Conservation (phyloP, 192 early-diverging fungal genomes). For the Cetraspora pellucida region DNA sequence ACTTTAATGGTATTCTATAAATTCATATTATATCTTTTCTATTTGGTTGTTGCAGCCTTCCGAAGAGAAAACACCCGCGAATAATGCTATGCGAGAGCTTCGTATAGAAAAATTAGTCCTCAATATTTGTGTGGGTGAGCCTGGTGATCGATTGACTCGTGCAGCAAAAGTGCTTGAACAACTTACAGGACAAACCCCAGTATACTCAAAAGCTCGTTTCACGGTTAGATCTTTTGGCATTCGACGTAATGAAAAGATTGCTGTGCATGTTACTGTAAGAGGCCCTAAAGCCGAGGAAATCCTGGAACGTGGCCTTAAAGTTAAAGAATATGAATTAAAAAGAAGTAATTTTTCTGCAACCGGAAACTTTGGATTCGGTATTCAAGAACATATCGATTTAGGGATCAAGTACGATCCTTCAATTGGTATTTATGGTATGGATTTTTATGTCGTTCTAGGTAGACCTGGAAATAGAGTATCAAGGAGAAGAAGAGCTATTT, state of each 20-base stretch:
- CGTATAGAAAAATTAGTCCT: constrained; percentile 99
- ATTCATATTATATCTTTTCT: no score
- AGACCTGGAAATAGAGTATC: constrained; percentile 96
- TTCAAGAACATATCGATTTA: constrained; percentile 99
- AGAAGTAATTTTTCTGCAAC: constrained; percentile 94
- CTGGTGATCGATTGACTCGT: constrained; percentile 99
- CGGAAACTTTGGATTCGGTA: constrained; percentile 99
- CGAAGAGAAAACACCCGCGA: constrained; percentile 36
- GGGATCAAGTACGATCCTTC: constrained; percentile 99
- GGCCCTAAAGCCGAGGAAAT: constrained; percentile 87
- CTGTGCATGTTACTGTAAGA: constrained; percentile 98
- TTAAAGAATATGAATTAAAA: constrained; percentile 99
- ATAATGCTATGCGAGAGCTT: constrained; percentile 96
- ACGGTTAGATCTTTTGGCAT: constrained; percentile 99
- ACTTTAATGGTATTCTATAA: no score
- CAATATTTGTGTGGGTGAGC: constrained; percentile 99
- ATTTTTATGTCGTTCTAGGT: constrained; percentile 99
- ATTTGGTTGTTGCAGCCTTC: no score
- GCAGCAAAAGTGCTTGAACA: constrained; percentile 99
- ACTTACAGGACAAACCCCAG: constrained; percentile 98
- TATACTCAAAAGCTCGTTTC: constrained; percentile 99
- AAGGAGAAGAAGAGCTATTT: constrained; percentile 84
- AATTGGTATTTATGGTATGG: constrained; percentile 98
- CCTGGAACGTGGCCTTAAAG: constrained; percentile 99
- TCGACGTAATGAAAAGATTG: constrained; percentile 99